phyloP scores from a whole-genome alignment of 768 basidiomycete genomes.

The Leccinum barrowsii region DNA sequence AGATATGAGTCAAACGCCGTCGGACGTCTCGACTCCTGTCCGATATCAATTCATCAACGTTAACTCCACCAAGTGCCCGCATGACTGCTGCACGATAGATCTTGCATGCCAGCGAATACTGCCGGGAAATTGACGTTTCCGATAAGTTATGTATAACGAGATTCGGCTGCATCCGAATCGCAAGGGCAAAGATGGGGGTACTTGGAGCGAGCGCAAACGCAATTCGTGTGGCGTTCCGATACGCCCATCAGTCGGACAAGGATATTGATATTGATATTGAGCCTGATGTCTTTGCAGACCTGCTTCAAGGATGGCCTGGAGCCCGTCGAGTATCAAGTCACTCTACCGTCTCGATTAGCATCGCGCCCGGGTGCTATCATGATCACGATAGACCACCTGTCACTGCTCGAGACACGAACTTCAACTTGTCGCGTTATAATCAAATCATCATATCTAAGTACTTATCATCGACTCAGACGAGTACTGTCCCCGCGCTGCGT shows the following conservation, averaged over 20 bases:
- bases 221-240: background rate
- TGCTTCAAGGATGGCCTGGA: background rate
- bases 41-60: background rate
- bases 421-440: background rate
- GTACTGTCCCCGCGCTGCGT: background rate
- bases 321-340: background rate
- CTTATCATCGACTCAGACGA: background rate
- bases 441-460: background rate
- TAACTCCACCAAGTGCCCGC: background rate
- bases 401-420: background rate
- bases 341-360: background rate
- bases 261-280: background rate
- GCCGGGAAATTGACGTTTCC: background rate
- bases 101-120: background rate
- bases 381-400: background rate
- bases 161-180: background rate
- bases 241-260: background rate
- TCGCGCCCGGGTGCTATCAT: background rate
- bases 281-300: background rate
- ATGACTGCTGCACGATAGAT: background rate
- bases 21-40: background rate
- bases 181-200: background rate
- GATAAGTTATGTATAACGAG: background rate
- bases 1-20: background rate
- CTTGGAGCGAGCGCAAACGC: too few relatives aligned